Percentiles rank a stretch among this genome's conserved stretches.
Conservation (phyloP, 345 rosid species). For the Gynandropsis gynandra region DNA sequence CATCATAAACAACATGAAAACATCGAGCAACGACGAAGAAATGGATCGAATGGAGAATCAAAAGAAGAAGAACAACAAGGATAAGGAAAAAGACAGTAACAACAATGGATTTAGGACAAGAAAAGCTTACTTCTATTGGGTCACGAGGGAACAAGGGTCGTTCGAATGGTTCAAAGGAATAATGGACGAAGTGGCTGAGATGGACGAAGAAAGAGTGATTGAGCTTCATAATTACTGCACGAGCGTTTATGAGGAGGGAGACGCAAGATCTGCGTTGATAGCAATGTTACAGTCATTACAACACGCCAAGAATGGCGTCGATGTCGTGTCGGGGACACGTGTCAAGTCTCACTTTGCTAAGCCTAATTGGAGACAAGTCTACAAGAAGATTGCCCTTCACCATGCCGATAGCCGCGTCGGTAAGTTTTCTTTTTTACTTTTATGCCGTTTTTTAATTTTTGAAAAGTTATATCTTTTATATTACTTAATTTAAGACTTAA, state of each 20-base stretch:
- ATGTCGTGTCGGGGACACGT: constrained; percentile 60
- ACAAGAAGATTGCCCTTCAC: constrained; percentile 44
- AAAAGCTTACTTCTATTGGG: constrained; percentile 72
- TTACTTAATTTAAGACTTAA: too few relatives aligned
- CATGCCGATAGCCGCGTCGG: constrained; percentile 55
- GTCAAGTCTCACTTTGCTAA: constrained; percentile 69
- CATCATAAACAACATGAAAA: constrained; percentile 47
- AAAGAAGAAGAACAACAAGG: constrained; percentile 25
- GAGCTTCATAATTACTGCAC: constrained; percentile 75
- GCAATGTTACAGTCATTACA: constrained; percentile 61
- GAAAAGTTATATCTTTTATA: too few relatives aligned
- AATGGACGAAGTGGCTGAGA: constrained; percentile 28
- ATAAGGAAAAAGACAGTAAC: constrained; percentile 21
- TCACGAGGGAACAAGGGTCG: constrained; percentile 69
- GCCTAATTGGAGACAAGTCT: constrained; percentile 62
- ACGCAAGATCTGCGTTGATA: constrained; percentile 67
- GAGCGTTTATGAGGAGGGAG: constrained; percentile 68
- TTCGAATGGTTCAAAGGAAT: constrained; percentile 74
- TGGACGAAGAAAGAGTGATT: constrained; percentile 46
- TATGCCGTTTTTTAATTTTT: too few relatives aligned
- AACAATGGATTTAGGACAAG: constrained; percentile 40
- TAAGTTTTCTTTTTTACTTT: constrained; percentile 22
- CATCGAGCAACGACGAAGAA: constrained; percentile 31
- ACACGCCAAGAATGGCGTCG: constrained; percentile 56
- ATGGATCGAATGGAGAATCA: constrained; percentile 28